Percentiles rank a stretch among this genome's conserved stretches.
Conservation (phyloP, 2,329 filamentous ascomycete species). For the Scedosporium dehoogii region DNA sequence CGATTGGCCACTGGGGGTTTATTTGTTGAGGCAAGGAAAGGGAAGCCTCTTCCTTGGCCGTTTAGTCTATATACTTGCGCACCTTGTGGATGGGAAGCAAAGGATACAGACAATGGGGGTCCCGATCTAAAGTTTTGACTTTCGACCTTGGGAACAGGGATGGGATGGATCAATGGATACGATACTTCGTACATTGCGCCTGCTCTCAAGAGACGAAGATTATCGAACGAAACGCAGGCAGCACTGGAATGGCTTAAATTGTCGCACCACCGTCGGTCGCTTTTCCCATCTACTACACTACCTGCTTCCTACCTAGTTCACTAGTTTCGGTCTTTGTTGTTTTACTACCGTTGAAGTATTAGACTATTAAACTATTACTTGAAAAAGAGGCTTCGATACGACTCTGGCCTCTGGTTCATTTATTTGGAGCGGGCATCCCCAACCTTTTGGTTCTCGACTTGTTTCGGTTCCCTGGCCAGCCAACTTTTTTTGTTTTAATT, state of each 20-base stretch:
- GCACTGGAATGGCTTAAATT: background rate
- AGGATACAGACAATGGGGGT: background rate
- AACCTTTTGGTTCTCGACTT: background rate
- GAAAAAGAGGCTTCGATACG: background rate
- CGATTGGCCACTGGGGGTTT: background rate
- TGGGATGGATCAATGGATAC: too few relatives aligned
- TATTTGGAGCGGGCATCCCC: background rate
- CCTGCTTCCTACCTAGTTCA: too few relatives aligned
- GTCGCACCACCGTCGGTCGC: background rate
- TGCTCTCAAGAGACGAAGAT: background rate
- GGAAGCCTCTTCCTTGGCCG: background rate
- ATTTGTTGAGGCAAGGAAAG: background rate
- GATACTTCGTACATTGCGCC: too few relatives aligned
- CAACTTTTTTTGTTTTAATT: background rate
- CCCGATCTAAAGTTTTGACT: too few relatives aligned
- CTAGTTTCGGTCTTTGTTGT: background rate
- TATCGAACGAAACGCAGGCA: background rate
- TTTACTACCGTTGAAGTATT: background rate
- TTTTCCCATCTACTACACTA: too few relatives aligned
- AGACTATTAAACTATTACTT: too few relatives aligned
- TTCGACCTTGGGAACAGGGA: too few relatives aligned
- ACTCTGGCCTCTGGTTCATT: background rate
- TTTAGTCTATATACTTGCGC: too few relatives aligned
- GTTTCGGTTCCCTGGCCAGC: background rate
- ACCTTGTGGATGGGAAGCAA: background rate